Evolutionary conservation across 2,329 filamentous ascomycete genomes (phyloP).

Genomic region (Tympanopsis confertula): DNA sequence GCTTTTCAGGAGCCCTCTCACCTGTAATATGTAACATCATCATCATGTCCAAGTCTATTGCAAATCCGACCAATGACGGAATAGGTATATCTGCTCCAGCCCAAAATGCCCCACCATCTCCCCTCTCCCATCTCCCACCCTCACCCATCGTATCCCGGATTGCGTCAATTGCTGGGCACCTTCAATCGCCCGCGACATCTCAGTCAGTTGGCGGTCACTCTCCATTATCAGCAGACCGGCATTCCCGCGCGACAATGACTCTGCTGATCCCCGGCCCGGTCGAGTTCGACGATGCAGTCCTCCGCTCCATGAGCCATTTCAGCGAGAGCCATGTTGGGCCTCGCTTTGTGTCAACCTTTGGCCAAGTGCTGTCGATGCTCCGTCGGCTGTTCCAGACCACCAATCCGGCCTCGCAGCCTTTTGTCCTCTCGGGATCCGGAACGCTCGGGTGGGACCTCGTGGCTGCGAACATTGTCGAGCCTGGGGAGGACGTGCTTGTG

Average conservation of each 20-base stretch:
- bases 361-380: slow-evolving; percentile 76
- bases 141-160: no score
- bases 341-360: slow-evolving; percentile 80
- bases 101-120: not conserved
- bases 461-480: slow-evolving; percentile 82
- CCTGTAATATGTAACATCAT: no score
- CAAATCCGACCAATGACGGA: no score
- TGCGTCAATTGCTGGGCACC: no score
- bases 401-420: slow-evolving; percentile 72
- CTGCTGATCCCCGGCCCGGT: slow-evolving; percentile 95
- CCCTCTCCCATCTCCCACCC: not conserved
- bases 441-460: slow-evolving; percentile 96
- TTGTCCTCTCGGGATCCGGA: slow-evolving; percentile 85
- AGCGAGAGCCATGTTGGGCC: slow-evolving; percentile 89
- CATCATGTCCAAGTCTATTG: not conserved
- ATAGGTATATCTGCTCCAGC: no score
- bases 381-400: slow-evolving; percentile 90
- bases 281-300: slow-evolving; percentile 94
- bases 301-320: slow-evolving; percentile 89
- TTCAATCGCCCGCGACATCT: not conserved
- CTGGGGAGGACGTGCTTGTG: slow-evolving; percentile 80
- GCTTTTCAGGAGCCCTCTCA: no score
- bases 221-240: not conserved
- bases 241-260: slow-evolving; percentile 25
- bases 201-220: not conserved